Evolutionary conservation across 192 early-diverging fungal genomes (phyloP), one percentile per base, ranked within the genome.

Genomic region (Coemansia erecta): DNA sequence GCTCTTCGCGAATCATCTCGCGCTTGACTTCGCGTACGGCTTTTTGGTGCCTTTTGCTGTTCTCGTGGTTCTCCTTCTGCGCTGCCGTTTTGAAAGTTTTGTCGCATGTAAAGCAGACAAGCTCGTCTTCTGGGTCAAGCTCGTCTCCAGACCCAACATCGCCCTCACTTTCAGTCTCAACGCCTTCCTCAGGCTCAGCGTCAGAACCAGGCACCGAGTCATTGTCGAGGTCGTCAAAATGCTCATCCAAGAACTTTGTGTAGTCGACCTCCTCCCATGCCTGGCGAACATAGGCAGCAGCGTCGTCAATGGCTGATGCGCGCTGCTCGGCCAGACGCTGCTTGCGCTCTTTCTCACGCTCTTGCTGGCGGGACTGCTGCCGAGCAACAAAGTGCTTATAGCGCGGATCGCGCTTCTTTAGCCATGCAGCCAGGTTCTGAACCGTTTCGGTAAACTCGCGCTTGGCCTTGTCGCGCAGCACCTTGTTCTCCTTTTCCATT

Each of bases 401-500:
- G 15, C 97, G 86, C 10, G 97, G 97, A 70, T 99, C 97, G 19
- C 93, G 89, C 63, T 93, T 92, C 41, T 87, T 84, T 2, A 98
- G 74, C 70, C 85, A 94, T 2, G 71, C 67, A 0, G 90, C 89
- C 35, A 99, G 83, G 4, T 76, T 83, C 83, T 89, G 64, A 11
- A 92, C 84, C 0, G 86, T 85, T 39, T 91, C 89, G 51, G 85
- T 85, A 58, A 89, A 93, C 56, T 90, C 90, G 18, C 82, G 84
- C 40, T 74, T 79, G 15, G 86, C 92, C 7, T 81, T 72, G 21
- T 91, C 88, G n/a, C 97, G 80, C 14, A 84, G 73, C 53, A 88
- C 90, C 60, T 86, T 85, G 81, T 99, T 99, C 53, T 97, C 88
- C 58, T 90, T 90, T 61, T 98, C 94, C 91, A 97, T 95, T 13